phyloP scores from a whole-genome alignment of 805 yeast species.

The Starmerella apis region DNA sequence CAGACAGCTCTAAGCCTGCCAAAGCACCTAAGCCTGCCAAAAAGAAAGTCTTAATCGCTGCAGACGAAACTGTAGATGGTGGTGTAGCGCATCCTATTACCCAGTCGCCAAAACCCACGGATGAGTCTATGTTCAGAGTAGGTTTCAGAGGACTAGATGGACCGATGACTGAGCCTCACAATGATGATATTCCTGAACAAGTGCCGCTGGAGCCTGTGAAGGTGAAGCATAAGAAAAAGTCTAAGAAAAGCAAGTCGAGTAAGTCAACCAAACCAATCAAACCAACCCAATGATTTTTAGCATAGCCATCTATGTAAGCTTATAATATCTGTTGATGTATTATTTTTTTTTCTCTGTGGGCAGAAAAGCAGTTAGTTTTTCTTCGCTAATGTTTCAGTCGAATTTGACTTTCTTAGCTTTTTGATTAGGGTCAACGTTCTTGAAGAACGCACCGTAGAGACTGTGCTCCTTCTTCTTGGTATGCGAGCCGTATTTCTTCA shows the following conservation, averaged over 20 bases:
- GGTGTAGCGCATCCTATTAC: not conserved
- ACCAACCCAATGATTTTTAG: no score
- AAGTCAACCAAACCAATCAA: not conserved
- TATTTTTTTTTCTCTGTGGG: no score
- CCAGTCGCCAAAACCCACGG: not conserved
- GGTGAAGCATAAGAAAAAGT: constrained; percentile 29
- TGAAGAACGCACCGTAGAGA: constrained; percentile 96
- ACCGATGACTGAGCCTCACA: not conserved
- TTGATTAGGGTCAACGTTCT: constrained; percentile 76
- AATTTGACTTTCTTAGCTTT: constrained; percentile 84
- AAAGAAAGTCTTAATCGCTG: constrained; percentile 29
- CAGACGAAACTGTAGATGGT: constrained; percentile 29
- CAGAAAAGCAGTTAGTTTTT: not conserved
- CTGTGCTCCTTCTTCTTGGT: constrained; percentile 95
- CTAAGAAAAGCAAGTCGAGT: constrained; percentile 20
- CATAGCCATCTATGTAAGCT: not conserved
- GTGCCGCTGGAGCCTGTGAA: constrained; percentile 21
- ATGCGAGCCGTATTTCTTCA: constrained; percentile 92
- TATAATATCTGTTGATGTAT: not conserved
- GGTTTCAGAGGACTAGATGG: constrained; percentile 23
- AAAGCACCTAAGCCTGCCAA: constrained; percentile 13
- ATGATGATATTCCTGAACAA: constrained; percentile 7
- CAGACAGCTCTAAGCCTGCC: constrained; percentile 5
- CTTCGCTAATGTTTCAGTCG: no score
- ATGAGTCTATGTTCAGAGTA: constrained; percentile 22